Conservation (phyloP, 2,329 filamentous ascomycete genomes). For the Mycosphaerella arachidis region DNA sequence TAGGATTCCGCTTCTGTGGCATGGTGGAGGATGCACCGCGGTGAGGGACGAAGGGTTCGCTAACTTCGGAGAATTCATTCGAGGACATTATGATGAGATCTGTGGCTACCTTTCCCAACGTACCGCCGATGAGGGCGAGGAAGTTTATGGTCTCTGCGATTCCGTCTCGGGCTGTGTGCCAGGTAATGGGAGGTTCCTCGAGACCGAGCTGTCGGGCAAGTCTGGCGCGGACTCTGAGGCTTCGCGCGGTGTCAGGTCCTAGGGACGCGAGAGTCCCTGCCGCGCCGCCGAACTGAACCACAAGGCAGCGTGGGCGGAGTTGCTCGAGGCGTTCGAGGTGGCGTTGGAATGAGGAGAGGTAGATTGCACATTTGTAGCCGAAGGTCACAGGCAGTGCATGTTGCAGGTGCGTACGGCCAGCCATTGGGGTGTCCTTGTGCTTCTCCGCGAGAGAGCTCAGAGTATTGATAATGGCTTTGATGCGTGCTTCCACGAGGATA, state of each 20-base stretch:
- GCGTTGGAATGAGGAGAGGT: slow-evolving; percentile 28
- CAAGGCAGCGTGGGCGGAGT: slow-evolving; percentile 23
- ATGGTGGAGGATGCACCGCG: slow-evolving; percentile 54
- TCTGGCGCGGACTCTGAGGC: slow-evolving; percentile 19
- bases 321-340: slow-evolving; percentile 26
- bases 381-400: slow-evolving; percentile 33
- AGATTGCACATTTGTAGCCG: slow-evolving; percentile 32
- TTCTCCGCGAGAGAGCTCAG: slow-evolving; percentile 15
- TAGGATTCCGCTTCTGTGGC: slow-evolving; percentile 45
- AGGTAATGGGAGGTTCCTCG: slow-evolving; percentile 27
- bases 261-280: slow-evolving; percentile 31
- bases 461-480: slow-evolving; percentile 13
- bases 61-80: slow-evolving; percentile 30
- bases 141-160: slow-evolving; percentile 28
- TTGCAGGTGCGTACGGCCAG: slow-evolving; percentile 30
- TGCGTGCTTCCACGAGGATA: slow-evolving; percentile 14
- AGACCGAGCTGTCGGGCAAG: slow-evolving; percentile 26
- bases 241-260: slow-evolving; percentile 8
- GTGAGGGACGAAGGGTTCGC: slow-evolving; percentile 47
- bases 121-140: slow-evolving; percentile 27
- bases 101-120: slow-evolving; percentile 28
- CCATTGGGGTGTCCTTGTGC: slow-evolving; percentile 26
- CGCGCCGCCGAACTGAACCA: slow-evolving; percentile 32
- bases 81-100: slow-evolving; percentile 32
- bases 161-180: slow-evolving; percentile 32